Base-by-base conservation (phyloP, 768 basidiomycete genomes). In the Dioszegia crocea region DNA sequence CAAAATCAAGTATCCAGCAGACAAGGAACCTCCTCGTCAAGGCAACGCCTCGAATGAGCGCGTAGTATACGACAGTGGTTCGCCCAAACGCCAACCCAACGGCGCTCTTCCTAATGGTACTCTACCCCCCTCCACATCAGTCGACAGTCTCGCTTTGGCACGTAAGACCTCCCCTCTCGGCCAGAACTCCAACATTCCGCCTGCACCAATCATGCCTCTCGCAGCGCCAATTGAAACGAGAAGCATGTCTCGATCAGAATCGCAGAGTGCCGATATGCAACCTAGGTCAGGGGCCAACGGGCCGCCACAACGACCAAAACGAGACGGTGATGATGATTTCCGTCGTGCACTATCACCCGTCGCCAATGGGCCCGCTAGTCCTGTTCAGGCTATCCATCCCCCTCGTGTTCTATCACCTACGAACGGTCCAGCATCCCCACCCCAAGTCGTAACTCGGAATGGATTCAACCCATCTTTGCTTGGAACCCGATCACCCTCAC, bases 321-420 rank as follows among this genome's bases (percentile, higher is more conserved):
- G 74, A 26, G 67, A 70, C 38, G 67, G 71, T 31, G 64, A 71
- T 55, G 67, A 62, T 38, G 69, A 70, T 24, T 69, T 66, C 60
- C 66, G 66, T 60, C 85, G 88, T 31, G 81, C 88, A 2, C 82
- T 83, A 78, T 90, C 89, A 1, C 87, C 89, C 3, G 77, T 76
- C n/a, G 43, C 49, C 12, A 58, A 55, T 39, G 62, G 64, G 23
- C 66, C 71, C 19, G 38, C 57, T 12, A 68, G 64, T 55, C 71
- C 74, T 4, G 59, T 51, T 5, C 65, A 65, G 33, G 41, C 40
- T 19, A 53, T 38, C 23, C 57, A 59, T 40, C 48, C 57, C 23
- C 27, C 38, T 1, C 31, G 65, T 11, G 64, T 67, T 3, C 58
- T 66, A 19, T 68, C 73, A 2, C 70, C 73, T 2, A 59, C 60